Conservation (phyloP, 352 stramenopile genomes). For the Globisporangium spiculum region DNA sequence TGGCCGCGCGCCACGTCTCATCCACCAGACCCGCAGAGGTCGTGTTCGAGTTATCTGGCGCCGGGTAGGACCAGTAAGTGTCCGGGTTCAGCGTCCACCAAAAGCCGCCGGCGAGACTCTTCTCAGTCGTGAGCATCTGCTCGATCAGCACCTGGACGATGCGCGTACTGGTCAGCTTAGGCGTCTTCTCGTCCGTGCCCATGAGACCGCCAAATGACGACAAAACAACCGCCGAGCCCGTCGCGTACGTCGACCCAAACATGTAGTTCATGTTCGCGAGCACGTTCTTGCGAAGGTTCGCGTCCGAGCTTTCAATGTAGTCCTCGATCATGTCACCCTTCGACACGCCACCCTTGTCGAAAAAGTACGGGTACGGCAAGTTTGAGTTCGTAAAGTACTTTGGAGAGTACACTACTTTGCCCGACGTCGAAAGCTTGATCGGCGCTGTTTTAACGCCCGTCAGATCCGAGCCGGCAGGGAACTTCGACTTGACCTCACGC, state of each 20-base stretch:
- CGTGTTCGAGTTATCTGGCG: conserved; percentile 55
- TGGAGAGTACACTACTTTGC: conserved; percentile 82
- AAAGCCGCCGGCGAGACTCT: conserved; percentile 70
- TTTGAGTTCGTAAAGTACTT: conserved; percentile 77
- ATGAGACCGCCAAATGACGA: conserved; percentile 83
- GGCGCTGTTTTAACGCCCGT: conserved; percentile 37
- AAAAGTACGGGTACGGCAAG: conserved; percentile 64
- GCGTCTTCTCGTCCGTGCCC: conserved; percentile 49
- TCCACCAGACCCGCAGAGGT: conserved; percentile 64
- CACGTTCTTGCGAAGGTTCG: conserved; percentile 58
- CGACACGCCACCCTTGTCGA: conserved; percentile 34
- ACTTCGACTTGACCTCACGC: conserved; percentile 59
- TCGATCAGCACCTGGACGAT: conserved; percentile 63
- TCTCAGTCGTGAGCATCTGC: conserved; percentile 50
- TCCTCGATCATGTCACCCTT: conserved; percentile 58
- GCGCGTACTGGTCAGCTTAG: conserved; percentile 66
- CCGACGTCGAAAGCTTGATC: conserved; percentile 52
- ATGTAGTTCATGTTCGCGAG: conserved; percentile 80
- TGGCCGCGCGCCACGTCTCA: conserved; percentile 65
- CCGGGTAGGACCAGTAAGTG: conserved; percentile 69
- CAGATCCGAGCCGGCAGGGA: conserved; percentile 67
- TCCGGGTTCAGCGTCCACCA: conserved; percentile 83
- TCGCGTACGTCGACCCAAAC: conserved; percentile 62
- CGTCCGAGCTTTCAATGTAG: conserved; percentile 58
- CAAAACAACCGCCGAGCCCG: conserved; percentile 61